A percentile compares a stretch with the other conserved stretches of the same genome.
phyloP scores from a whole-genome alignment of 768 basidiomycete genomes.

The Paxillus rubicundulus region DNA sequence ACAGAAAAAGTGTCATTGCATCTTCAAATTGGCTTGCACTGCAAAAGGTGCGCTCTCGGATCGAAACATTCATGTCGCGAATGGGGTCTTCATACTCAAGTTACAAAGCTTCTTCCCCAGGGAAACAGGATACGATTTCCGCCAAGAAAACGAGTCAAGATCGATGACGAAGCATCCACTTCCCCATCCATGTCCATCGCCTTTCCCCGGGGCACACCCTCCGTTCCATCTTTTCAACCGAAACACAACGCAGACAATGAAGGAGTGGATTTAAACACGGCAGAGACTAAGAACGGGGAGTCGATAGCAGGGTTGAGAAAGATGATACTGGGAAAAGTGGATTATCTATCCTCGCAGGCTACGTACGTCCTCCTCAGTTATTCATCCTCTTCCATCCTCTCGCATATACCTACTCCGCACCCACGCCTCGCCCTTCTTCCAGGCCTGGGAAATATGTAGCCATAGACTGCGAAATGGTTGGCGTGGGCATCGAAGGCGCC shows the following conservation, averaged over 20 bases:
- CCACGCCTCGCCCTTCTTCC: constrained; percentile 6
- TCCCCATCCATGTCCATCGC: background rate
- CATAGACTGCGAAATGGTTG: constrained; percentile 98
- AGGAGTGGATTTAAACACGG: constrained; percentile 16
- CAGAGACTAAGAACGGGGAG: constrained; percentile 46
- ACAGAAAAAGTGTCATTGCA: constrained; percentile 19
- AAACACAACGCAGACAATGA: background rate
- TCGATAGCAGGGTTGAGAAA: constrained; percentile 43
- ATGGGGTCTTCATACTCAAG: background rate
- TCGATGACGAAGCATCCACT: constrained; percentile 5
- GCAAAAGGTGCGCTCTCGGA: constrained; percentile 43
- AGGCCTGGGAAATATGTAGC: constrained; percentile 76
- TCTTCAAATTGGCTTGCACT: constrained; percentile 63
- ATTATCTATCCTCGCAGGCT: constrained; percentile 40
- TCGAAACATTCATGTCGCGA: background rate
- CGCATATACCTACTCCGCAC: background rate
- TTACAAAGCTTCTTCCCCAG: background rate
- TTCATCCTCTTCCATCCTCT: background rate
- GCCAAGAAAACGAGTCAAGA: constrained; percentile 19
- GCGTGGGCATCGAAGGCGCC: constrained; percentile 76
- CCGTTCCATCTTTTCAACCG: constrained; percentile 3
- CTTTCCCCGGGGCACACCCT: constrained; percentile 4
- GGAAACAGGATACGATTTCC: constrained; percentile 10
- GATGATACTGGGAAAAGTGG: constrained; percentile 52
- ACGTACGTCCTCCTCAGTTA: constrained; percentile 37